Conservation (phyloP, 1,139 yeast genomes). For the Pichia sp. region DNA sequence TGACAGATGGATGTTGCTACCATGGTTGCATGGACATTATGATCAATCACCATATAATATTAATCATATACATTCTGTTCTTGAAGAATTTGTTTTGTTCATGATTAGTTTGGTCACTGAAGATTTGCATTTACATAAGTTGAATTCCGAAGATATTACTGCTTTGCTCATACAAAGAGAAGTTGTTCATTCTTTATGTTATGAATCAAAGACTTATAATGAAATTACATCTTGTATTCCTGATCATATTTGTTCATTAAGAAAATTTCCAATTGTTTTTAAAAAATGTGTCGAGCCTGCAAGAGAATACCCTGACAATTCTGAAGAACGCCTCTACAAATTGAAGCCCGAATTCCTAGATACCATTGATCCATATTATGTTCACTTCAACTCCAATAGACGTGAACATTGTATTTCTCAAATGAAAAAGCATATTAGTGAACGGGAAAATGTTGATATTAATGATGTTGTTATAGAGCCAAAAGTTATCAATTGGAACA, state of each 20-base stretch:
- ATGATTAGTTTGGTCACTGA: slow-evolving; percentile 68
- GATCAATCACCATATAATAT: slow-evolving; percentile 39
- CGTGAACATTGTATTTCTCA: slow-evolving; percentile 63
- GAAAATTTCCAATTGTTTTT: slow-evolving; percentile 60
- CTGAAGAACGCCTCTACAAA: slow-evolving; percentile 30
- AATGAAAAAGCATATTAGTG: slow-evolving; percentile 42
- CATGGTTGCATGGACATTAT: slow-evolving; percentile 43
- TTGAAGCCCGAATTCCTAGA: slow-evolving; percentile 31
- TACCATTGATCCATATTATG: slow-evolving; percentile 46
- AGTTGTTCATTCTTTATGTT: slow-evolving; percentile 72
- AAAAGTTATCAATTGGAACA: slow-evolving; percentile 30
- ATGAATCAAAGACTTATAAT: slow-evolving; percentile 66
- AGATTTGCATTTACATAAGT: slow-evolving; percentile 51
- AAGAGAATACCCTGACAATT: slow-evolving; percentile 24
- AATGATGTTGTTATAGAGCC: slow-evolving; percentile 51
- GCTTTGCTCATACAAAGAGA: slow-evolving; percentile 56
- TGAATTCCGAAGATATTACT: slow-evolving; percentile 45
- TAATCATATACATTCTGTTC: slow-evolving; percentile 40
- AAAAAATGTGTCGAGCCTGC: slow-evolving; percentile 32
- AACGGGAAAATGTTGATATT: slow-evolving; percentile 31
- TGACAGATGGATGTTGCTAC: slow-evolving; percentile 58
- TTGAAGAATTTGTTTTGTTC: slow-evolving; percentile 74
- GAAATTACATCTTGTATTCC: slow-evolving; percentile 66
- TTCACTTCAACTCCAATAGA: slow-evolving; percentile 70
- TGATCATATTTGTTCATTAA: slow-evolving; percentile 67